Percentiles rank a stretch among this genome's conserved stretches.
phyloP scores from a whole-genome alignment of 441 rosid genomes.

The Pelargonium cotyledonis region DNA sequence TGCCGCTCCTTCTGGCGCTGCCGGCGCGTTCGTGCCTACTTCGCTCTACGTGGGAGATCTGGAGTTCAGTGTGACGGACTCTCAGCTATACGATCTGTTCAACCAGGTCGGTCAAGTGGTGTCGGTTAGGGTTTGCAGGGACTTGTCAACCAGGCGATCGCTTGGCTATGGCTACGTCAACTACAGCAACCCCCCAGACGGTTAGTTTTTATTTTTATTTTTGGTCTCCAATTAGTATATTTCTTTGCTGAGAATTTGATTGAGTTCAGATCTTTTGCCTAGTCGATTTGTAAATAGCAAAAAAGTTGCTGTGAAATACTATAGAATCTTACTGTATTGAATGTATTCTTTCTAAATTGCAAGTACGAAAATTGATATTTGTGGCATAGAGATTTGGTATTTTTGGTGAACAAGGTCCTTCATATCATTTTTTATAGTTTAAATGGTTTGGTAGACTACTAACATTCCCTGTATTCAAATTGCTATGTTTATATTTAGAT shows the following conservation, averaged over 20 bases:
- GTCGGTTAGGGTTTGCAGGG: constrained; percentile 66
- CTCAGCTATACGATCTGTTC: constrained; percentile 58
- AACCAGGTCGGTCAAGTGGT: constrained; percentile 52
- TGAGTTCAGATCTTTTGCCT: neutral
- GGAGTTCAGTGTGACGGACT: constrained; percentile 48
- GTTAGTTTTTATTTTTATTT: constrained; percentile 35
- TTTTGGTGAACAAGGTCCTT: too few relatives aligned
- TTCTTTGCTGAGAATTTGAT: neutral
- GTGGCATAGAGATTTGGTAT: too few relatives aligned
- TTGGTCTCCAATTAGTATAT: neutral
- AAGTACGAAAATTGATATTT: too few relatives aligned
- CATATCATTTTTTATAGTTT: too few relatives aligned
- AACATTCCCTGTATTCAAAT: too few relatives aligned
- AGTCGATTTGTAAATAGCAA: neutral
- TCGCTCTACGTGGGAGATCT: constrained; percentile 69
- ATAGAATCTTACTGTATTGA: too few relatives aligned
- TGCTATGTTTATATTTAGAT: too few relatives aligned
- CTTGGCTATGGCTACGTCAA: constrained; percentile 70
- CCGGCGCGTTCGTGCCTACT: constrained; percentile 36
- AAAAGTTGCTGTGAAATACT: too few relatives aligned
- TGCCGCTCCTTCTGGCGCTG: constrained; percentile 17
- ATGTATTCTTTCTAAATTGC: too few relatives aligned
- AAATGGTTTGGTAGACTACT: too few relatives aligned
- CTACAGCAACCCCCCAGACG: constrained; percentile 52
- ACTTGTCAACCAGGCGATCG: constrained; percentile 51